These are phyloP conservation scores for Penicillium coffeae DNA, from an alignment of 495 filamentous ascomycete genomes.

Conservation along the genomic window DNA sequence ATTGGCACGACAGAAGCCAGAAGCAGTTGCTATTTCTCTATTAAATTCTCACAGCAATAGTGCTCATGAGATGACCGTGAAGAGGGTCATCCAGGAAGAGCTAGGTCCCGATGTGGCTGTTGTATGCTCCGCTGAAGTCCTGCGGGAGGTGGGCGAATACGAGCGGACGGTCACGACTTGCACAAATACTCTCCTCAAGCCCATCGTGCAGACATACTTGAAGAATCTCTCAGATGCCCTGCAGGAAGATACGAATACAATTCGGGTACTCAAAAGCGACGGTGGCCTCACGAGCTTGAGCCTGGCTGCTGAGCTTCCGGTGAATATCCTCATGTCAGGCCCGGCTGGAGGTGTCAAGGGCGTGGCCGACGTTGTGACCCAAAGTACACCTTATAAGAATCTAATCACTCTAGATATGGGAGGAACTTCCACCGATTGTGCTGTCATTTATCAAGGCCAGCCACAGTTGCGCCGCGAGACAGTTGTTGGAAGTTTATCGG, in stretches of 20 bases:
- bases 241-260: constrained; percentile 32
- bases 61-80: constrained; percentile 37
- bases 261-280: constrained; percentile 49
- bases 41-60: constrained; percentile 47
- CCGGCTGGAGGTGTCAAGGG: constrained; percentile 47
- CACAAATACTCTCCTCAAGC: constrained; percentile 49
- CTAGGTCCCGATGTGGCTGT: constrained; percentile 35
- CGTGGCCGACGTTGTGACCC: constrained; percentile 44
- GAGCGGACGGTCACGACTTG: constrained; percentile 50
- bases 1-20: constrained; percentile 32
- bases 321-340: constrained; percentile 48
- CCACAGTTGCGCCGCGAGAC: constrained; percentile 48
- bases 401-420: constrained; percentile 52
- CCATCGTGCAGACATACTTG: constrained; percentile 44
- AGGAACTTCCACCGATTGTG: constrained; percentile 48
- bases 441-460: constrained; percentile 42
- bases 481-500: constrained; percentile 40
- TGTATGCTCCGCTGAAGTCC: constrained; percentile 43
- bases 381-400: constrained; percentile 44
- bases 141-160: constrained; percentile 49
- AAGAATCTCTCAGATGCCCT: constrained; percentile 34
- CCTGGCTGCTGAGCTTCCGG: constrained; percentile 42
- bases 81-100: constrained; percentile 32
- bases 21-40: constrained; percentile 45
- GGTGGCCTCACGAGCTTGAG: constrained; percentile 43